These are phyloP conservation scores for Omphalotus olearius DNA, from an alignment of 1,284 basidiomycete genomes.

Conservation along the genomic window DNA sequence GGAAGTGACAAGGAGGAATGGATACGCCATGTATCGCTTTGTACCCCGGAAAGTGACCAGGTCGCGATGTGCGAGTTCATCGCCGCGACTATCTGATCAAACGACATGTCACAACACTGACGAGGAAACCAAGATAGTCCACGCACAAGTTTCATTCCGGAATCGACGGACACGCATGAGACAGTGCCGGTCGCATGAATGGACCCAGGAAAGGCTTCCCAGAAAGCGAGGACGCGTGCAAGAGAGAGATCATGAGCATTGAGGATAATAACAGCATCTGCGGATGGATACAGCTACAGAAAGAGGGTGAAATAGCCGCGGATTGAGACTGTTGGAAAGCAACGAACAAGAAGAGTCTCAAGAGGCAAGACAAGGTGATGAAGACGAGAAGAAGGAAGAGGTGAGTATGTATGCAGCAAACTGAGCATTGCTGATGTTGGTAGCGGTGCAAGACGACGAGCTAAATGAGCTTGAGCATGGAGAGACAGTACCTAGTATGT, in stretches of 20 bases:
- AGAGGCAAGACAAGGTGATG: constrained; percentile 52
- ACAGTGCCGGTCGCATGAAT: constrained; percentile 42
- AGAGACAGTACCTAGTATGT: constrained; percentile 37
- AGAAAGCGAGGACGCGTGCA: constrained; percentile 65
- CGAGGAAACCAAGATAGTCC: constrained; percentile 5
- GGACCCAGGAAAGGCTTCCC: constrained; percentile 67
- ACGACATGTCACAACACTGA: constrained; percentile 14
- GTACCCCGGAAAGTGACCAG: constrained; percentile 66
- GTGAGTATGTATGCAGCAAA: constrained; percentile 34
- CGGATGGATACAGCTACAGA: constrained; percentile 63
- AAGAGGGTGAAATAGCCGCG: constrained; percentile 14
- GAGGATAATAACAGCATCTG: constrained; percentile 63
- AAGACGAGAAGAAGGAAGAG: constrained; percentile 51
- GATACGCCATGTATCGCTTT: constrained; percentile 63
- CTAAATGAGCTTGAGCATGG: constrained; percentile 7
- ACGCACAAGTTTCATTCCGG: constrained; percentile 73
- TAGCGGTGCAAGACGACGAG: too few species aligned
- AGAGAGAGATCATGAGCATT: constrained; percentile 60
- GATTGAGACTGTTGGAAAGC: background rate
- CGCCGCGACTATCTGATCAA: constrained; percentile 63
- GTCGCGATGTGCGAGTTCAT: constrained; percentile 61
- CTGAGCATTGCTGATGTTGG: constrained; percentile 8
- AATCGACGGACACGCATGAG: constrained; percentile 64
- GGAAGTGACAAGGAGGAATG: constrained; percentile 73
- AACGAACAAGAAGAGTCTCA: constrained; percentile 54